Percentiles rank a stretch among this genome's conserved stretches.
phyloP scores from a whole-genome alignment of 148 eudicot species.

The Heliosperma pusillum region DNA sequence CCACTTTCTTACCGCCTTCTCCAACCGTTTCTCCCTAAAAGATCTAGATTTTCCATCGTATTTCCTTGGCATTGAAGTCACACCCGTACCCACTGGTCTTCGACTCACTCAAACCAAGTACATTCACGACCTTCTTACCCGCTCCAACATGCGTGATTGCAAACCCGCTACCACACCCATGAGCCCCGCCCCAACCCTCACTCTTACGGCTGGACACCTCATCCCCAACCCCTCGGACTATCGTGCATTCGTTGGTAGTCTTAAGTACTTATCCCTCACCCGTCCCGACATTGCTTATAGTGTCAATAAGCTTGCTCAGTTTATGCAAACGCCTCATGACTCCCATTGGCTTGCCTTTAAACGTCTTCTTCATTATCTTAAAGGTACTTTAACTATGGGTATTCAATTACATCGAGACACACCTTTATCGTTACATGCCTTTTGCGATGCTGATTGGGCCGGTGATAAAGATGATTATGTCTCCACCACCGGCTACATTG shows the following conservation, averaged over 20 bases:
- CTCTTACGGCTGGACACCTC: not conserved
- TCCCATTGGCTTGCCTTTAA: not conserved
- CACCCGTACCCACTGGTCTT: not conserved
- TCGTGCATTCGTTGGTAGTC: not conserved
- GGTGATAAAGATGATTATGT: too few relatives aligned
- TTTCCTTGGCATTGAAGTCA: not conserved
- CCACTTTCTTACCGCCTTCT: not conserved
- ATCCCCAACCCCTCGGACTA: not conserved
- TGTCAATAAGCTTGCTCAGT: conserved; percentile 1
- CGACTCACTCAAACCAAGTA: conserved; percentile 3
- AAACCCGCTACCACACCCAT: too few relatives aligned
- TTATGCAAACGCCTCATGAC: not conserved
- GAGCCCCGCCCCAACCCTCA: too few relatives aligned
- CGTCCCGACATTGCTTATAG: not conserved
- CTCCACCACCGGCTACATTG: too few relatives aligned
- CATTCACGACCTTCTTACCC: not conserved
- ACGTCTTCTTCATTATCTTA: not conserved
- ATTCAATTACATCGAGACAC: not conserved
- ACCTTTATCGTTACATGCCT: not conserved
- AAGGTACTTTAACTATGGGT: not conserved
- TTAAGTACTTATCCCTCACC: not conserved
- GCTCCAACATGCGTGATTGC: not conserved
- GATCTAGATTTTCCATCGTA: too few relatives aligned
- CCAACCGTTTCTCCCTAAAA: not conserved
- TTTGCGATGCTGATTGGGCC: conserved; percentile 8